phyloP scores from a whole-genome alignment of 1,284 basidiomycete species.

The Cutaneotrichosporon arboriforme region DNA sequence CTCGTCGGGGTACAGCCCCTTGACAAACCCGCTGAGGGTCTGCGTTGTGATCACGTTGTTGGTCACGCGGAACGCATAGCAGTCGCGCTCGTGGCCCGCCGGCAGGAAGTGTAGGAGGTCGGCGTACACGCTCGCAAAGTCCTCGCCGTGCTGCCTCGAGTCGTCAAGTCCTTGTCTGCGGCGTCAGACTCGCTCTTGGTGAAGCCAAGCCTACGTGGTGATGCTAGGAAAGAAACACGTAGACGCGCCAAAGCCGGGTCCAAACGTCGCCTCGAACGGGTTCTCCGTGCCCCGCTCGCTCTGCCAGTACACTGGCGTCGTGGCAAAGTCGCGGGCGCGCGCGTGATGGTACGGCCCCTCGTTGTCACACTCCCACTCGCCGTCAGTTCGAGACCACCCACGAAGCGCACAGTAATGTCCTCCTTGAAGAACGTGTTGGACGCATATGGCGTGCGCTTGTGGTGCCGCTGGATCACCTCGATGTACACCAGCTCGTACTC shows the following conservation, averaged over 20 bases:
- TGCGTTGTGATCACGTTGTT: constrained; percentile 40
- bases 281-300: constrained; percentile 23
- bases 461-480: constrained; percentile 41
- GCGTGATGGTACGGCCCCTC: constrained; percentile 31
- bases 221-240: constrained; percentile 37
- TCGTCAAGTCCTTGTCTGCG: constrained; percentile 34
- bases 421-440: constrained; percentile 41
- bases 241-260: constrained; percentile 33
- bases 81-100: constrained; percentile 15
- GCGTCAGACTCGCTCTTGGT: not conserved
- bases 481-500: constrained; percentile 33
- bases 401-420: constrained; percentile 21
- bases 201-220: constrained; percentile 19
- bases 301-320: constrained; percentile 31
- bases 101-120: constrained; percentile 35
- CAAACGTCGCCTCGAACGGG: constrained; percentile 28
- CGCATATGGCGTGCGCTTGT: constrained; percentile 43
- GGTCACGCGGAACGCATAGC: constrained; percentile 35
- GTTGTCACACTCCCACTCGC: constrained; percentile 29
- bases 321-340: constrained; percentile 13
- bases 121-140: constrained; percentile 32
- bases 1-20: constrained; percentile 28
- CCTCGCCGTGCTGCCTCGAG: constrained; percentile 27
- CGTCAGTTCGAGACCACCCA: not conserved
- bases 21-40: constrained; percentile 29